Evolutionary conservation across 495 filamentous ascomycete species (phyloP), one percentile per base, ranked within the genome.

Genomic region (Hypoxylon perforatum): DNA sequence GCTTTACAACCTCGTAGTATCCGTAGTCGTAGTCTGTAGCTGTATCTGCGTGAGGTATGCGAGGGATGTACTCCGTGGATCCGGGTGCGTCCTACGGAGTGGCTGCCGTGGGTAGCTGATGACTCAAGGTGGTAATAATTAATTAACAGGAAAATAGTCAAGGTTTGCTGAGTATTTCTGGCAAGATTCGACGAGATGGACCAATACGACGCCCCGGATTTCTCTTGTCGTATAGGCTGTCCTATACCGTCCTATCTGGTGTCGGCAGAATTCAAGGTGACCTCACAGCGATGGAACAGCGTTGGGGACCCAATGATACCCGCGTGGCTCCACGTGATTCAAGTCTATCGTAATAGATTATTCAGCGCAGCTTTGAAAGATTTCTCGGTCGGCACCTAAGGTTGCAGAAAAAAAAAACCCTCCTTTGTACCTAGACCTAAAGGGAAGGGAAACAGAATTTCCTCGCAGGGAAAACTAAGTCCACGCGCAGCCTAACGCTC

Each of bases 281-380:
- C 54, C 59, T 68, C 65, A 63, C 66, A 46, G 50, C 8, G 8
- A 33, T 46, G 50, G 39, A 60, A n/a, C n/a, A n/a, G n/a, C n/a
- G n/a, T n/a, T n/a, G n/a, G n/a, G 55, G 60, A 55, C 60, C 55
- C 60, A 69, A 47, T 69, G 59, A 69, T 64, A 63, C 45, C 64
- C 56, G 41, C 41, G 66, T 39, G 17, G 8, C 25, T 69, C 66
- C 66, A 69, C 66, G 66, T 69, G 66, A 69, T 28, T 3, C n/a
- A n/a, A 28, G 35, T 69, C 28, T 69, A 60, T 69, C 50, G 66
- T 68, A 69, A 69, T 59, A 47, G 36, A 69, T 69, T 69, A 69
- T 57, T 69, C 61, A 69, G 56, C 66, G 50, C 35, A 15, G 38
- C 42, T 42, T n/a, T 15, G 54, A 21, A 30, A 25, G 23, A 48